A percentile compares a stretch with the other conserved stretches of the same genome.
Evolutionary conservation across 1,139 yeast genomes (phyloP).

Genomic region (Hansenula anomala): DNA sequence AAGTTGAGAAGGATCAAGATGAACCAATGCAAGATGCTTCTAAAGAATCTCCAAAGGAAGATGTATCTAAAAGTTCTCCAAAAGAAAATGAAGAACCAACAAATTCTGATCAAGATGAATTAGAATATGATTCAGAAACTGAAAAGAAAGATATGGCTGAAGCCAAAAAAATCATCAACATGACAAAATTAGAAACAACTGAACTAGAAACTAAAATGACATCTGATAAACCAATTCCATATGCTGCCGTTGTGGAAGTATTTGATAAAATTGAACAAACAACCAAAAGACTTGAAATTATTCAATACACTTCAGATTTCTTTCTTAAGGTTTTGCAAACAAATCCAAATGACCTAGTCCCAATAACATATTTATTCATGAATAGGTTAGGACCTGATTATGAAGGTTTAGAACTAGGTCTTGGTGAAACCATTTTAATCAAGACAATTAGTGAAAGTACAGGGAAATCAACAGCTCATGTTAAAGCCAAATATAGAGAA

Average conservation of each 20-base stretch:
- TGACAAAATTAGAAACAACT: constrained; percentile 4
- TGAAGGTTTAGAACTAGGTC: constrained; percentile 86
- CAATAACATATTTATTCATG: constrained; percentile 77
- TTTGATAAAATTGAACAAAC: constrained; percentile 77
- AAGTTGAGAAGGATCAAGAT: background rate
- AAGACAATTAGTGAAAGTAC: constrained; percentile 90
- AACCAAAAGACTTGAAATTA: constrained; percentile 76
- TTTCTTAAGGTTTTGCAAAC: constrained; percentile 56
- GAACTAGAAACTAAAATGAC: constrained; percentile 2
- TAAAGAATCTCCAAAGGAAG: background rate
- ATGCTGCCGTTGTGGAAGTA: constrained; percentile 57
- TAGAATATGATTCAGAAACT: constrained; percentile 20
- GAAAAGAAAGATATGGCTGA: constrained; percentile 18
- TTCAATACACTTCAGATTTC: constrained; percentile 67
- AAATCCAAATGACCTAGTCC: constrained; percentile 56
- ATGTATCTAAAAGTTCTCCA: background rate
- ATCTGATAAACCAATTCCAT: constrained; percentile 38
- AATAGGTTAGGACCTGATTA: constrained; percentile 94
- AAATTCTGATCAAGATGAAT: constrained; percentile 8
- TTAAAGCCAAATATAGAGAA: constrained; percentile 70
- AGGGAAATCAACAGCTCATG: constrained; percentile 68
- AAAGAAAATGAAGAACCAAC: background rate
- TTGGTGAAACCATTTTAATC: constrained; percentile 83
- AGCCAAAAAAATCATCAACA: constrained; percentile 9
- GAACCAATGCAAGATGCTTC: background rate